Evolutionary conservation across 192 early-diverging fungal species (phyloP).

Genomic region (Umbelopsis sp.): DNA sequence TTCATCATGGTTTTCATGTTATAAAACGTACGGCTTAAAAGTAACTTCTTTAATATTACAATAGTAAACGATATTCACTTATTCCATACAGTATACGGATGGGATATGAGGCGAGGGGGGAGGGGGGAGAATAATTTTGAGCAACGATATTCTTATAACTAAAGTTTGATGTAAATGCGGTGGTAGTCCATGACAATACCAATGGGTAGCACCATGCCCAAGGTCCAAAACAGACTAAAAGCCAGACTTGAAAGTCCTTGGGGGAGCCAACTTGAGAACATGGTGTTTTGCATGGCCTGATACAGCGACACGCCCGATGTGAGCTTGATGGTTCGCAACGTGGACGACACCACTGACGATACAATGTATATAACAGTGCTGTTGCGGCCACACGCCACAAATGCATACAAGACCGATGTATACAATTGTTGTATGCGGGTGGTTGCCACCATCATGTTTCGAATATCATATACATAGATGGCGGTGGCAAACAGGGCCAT

Average conservation of each 20-base stretch:
- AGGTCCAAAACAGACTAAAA: not conserved
- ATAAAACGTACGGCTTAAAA: no score
- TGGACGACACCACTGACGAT: conserved; percentile 30
- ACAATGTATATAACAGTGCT: conserved; percentile 49
- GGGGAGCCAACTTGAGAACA: not conserved
- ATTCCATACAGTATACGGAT: no score
- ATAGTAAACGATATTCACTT: no score
- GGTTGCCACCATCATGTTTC: not conserved
- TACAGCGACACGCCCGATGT: not conserved
- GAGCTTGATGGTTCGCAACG: not conserved
- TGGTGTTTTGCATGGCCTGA: conserved; percentile 4
- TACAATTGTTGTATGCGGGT: not conserved
- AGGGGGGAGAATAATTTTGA: no score
- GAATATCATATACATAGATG: conserved; percentile 42
- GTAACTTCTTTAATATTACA: no score
- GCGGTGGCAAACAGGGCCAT: conserved; percentile 26
- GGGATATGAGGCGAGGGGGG: no score
- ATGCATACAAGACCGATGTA: conserved; percentile 2
- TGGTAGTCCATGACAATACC: conserved; percentile 42
- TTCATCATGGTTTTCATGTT: no score
- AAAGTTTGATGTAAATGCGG: conserved; percentile 44
- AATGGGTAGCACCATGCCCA: conserved; percentile 10
- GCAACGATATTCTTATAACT: not conserved
- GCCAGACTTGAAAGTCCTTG: conserved; percentile 11
- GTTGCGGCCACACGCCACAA: conserved; percentile 51